Evolutionary conservation across 2,329 filamentous ascomycete species (phyloP).

Genomic region (Aspergillus unguis): DNA sequence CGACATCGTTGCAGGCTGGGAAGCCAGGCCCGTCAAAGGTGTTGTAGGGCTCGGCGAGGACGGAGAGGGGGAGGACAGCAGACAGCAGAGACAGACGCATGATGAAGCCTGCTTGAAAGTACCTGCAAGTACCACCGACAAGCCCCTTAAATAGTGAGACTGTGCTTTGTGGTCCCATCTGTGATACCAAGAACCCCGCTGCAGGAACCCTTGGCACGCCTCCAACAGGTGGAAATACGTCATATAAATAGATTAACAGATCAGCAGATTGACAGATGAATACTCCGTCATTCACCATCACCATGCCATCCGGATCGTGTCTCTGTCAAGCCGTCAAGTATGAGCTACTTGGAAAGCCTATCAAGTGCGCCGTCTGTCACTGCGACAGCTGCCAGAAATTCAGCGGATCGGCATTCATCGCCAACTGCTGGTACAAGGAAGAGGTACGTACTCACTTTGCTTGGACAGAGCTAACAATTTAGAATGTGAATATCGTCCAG

Average conservation of each 20-base stretch:
- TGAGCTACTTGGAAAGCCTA: slow-evolving; percentile 15
- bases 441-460: background rate
- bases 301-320: slow-evolving; percentile 16
- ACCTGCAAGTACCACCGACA: too few species aligned
- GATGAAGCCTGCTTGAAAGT: too few species aligned
- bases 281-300: background rate
- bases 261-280: too few species aligned
- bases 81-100: background rate
- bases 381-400: slow-evolving; percentile 24
- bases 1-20: slow-evolving; percentile 14
- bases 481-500: background rate
- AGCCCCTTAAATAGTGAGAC: too few species aligned
- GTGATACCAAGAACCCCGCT: too few species aligned
- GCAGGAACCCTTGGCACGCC: too few species aligned
- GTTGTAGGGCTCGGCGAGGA: slow-evolving; percentile 8
- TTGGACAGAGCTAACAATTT: background rate
- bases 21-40: slow-evolving; percentile 14
- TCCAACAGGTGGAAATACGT: background rate
- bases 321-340: slow-evolving; percentile 22
- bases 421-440: slow-evolving; percentile 14
- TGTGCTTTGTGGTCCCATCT: too few species aligned
- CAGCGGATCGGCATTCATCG: slow-evolving; percentile 21
- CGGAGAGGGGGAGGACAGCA: background rate
- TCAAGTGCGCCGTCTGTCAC: slow-evolving; percentile 20
- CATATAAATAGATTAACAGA: too few species aligned